Evolutionary conservation across 805 yeast genomes (phyloP).

Genomic region (Zygoascus tannicola): DNA sequence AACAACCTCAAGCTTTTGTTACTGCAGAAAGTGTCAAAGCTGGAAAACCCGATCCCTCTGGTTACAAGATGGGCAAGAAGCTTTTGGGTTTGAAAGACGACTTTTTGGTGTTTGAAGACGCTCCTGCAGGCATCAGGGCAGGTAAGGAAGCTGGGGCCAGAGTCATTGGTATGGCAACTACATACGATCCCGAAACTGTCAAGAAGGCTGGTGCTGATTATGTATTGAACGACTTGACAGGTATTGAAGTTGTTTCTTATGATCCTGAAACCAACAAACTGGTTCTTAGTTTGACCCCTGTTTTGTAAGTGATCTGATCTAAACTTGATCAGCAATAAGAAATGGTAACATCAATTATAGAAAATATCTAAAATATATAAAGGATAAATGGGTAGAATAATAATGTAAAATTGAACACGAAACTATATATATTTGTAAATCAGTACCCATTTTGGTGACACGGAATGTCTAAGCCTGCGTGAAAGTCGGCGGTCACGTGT

Average conservation of each 20-base stretch:
- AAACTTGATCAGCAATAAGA: too few species aligned
- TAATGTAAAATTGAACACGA: too few species aligned
- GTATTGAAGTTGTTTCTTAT: conserved; percentile 51
- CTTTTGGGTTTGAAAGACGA: conserved; percentile 29
- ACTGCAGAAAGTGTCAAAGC: conserved; percentile 70
- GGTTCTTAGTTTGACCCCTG: conserved; percentile 6
- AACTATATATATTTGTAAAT: too few species aligned
- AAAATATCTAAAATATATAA: too few species aligned
- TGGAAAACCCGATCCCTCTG: conserved; percentile 86
- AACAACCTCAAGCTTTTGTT: conserved; percentile 65
- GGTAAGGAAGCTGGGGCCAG: conserved; percentile 78
- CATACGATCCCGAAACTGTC: conserved; percentile 61
- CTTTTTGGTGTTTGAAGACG: conserved; percentile 68
- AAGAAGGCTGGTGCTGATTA: conserved; percentile 72
- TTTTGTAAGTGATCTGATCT: too few species aligned
- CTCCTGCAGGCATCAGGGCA: conserved; percentile 79
- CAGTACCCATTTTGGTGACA: too few species aligned
- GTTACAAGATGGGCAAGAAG: conserved; percentile 42
- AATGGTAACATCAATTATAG: too few species aligned
- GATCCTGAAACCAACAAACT: conserved; percentile 28
- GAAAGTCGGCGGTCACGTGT: too few species aligned
- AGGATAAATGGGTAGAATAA: too few species aligned
- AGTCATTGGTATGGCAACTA: conserved; percentile 75
- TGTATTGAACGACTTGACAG: conserved; percentile 64
- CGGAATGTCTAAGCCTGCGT: too few species aligned